Evolutionary conservation across 2,329 filamentous ascomycete genomes (phyloP), one percentile per base, ranked within the genome.

Genomic region (Tetracladium maxilliforme): DNA sequence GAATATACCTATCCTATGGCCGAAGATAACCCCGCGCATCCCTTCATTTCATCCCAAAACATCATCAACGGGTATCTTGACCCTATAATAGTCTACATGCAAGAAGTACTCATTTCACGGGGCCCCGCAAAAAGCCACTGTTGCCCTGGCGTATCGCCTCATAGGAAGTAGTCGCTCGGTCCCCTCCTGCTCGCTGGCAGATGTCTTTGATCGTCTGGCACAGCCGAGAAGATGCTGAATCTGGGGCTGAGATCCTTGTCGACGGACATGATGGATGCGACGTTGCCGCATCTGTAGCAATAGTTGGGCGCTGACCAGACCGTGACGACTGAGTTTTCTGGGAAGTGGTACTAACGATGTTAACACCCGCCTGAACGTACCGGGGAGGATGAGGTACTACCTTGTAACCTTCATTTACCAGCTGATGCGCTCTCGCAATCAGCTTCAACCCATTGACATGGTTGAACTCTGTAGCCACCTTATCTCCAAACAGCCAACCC

Each of bases 211-310:
- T 90, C 76, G 41, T 90, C 82, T 1, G 83, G 81, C n/a, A 92
- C 82, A 16, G 82, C 82, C 16, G 72, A 77, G 58, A 92, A 92
- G 43, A 92, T 90, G 49, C 77, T 90, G 58, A 98, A 98, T 42
- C 80, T 82, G 16, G 87, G 84, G 32, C 83, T 74, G 26, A 94
- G 62, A 42, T 90, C 78, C 42, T 79, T 77, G 37, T 78, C 74
- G 15, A 94, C 73, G 26, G 84, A 84, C 75, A 93, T 93, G 47
- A 94, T 92, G 5, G 67, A 73, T 12, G 73, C 73, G 32, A 79
- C 57, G 31, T 61, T 70, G 24, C 54, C 54, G 31, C 54, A 58
- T 23, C 54, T 48, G 34, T 57, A 57, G 38, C 54, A 57, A 39
- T 58, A 58, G 32, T 58, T 58, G 10, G 54, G 54, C 13, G 54